Percentiles rank a stretch among this genome's conserved stretches.
phyloP scores from a whole-genome alignment of 2,329 filamentous ascomycete genomes.

The Fusarium musae region DNA sequence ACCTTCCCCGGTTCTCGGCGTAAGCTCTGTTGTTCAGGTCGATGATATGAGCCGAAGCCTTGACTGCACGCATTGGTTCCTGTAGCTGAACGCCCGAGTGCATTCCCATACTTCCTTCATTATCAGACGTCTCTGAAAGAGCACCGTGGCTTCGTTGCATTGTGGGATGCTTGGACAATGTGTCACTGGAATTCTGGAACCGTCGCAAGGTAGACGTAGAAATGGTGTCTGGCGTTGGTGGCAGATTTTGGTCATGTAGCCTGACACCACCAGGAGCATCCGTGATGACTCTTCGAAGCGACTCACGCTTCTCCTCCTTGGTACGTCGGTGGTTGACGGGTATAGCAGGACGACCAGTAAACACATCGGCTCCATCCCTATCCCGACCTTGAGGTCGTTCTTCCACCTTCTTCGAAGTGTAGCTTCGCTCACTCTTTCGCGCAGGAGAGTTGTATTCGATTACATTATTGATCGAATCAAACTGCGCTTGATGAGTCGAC shows the following conservation, averaged over 20 bases:
- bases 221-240: slow-evolving; percentile 70
- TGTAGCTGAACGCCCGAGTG: slow-evolving; percentile 30
- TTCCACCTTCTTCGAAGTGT: slow-evolving; percentile 44
- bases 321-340: slow-evolving; percentile 42
- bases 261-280: slow-evolving; percentile 56
- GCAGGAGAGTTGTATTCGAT: slow-evolving; percentile 60
- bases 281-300: slow-evolving; percentile 61
- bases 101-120: slow-evolving; percentile 32
- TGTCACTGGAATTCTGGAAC: slow-evolving; percentile 63
- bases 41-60: slow-evolving; percentile 34
- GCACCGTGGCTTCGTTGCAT: slow-evolving; percentile 47
- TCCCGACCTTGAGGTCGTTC: slow-evolving; percentile 47
- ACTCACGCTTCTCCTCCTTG: slow-evolving; percentile 61
- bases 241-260: slow-evolving; percentile 58
- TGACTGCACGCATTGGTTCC: slow-evolving; percentile 26
- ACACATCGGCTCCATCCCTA: slow-evolving; percentile 30
- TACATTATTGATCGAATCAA: slow-evolving; percentile 59
- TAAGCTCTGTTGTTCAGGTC: slow-evolving; percentile 37
- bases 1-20: slow-evolving; percentile 30
- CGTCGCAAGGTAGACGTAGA: slow-evolving; percentile 65
- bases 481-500: slow-evolving; percentile 49
- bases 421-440: slow-evolving; percentile 59
- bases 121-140: slow-evolving; percentile 44
- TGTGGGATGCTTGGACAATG: slow-evolving; percentile 50
- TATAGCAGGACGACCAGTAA: slow-evolving; percentile 22